A percentile compares a stretch with the other conserved stretches of the same genome.
phyloP scores from a whole-genome alignment of 2,329 filamentous ascomycete genomes.

The Colletotrichum brevisporum region DNA sequence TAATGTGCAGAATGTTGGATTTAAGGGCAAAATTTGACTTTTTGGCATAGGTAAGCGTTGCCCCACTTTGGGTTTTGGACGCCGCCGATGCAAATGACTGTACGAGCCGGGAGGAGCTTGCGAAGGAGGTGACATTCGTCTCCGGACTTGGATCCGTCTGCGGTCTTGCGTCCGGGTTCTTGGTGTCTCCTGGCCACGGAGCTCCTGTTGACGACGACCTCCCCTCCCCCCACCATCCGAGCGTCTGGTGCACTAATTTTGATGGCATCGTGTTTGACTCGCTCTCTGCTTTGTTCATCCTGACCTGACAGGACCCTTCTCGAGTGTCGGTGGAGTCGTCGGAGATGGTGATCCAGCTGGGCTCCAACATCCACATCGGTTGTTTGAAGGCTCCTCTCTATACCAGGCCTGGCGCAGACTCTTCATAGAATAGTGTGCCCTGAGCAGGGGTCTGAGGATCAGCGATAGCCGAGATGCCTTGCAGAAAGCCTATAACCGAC shows the following conservation, averaged over 20 bases:
- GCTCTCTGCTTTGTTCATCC: neutral
- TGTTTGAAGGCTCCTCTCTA: neutral
- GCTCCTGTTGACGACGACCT: neutral
- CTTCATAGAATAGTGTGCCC: too few relatives aligned
- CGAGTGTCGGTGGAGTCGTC: neutral
- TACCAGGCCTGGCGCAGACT: too few relatives aligned
- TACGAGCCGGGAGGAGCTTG: slow-evolving; percentile 25
- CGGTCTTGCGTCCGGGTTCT: neutral
- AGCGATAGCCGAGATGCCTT: slow-evolving; percentile 19
- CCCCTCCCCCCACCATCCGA: slow-evolving; percentile 5
- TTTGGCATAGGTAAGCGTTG: too few relatives aligned
- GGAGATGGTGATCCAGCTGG: slow-evolving; percentile 5
- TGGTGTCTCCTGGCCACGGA: slow-evolving; percentile 10
- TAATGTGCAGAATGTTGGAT: too few relatives aligned
- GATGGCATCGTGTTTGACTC: slow-evolving; percentile 21
- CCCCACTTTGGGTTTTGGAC: too few relatives aligned
- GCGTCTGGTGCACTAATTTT: slow-evolving; percentile 21
- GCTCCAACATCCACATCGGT: slow-evolving; percentile 7
- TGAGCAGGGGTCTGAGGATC: slow-evolving; percentile 9
- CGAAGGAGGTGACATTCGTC: slow-evolving; percentile 27
- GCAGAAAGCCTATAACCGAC: neutral
- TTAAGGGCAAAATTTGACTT: too few relatives aligned
- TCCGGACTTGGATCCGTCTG: slow-evolving; percentile 18
- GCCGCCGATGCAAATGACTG: too few relatives aligned
- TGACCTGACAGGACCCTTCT: neutral